Percentiles rank a stretch among this genome's conserved stretches.
phyloP scores from a whole-genome alignment of 129 eudicot genomes.

The Lactuca saligna region DNA sequence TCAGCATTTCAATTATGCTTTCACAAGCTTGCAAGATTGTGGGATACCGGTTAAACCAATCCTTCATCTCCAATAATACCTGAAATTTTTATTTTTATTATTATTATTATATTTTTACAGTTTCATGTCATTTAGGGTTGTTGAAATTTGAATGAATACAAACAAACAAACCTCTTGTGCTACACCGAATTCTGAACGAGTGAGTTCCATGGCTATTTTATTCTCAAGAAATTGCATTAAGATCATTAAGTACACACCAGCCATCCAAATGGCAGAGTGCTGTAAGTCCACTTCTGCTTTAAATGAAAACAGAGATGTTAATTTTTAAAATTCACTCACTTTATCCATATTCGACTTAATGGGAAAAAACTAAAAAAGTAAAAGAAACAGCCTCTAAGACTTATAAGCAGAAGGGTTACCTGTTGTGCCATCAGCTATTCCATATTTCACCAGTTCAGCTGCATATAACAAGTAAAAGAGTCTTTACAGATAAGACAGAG shows the following conservation, averaged over 20 bases:
- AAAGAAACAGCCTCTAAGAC: conserved; percentile 1
- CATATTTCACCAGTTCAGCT: conserved; percentile 82
- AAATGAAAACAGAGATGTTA: conserved; percentile 18
- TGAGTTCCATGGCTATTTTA: conserved; percentile 92
- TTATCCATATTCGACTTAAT: neutral
- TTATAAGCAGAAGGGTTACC: conserved; percentile 42
- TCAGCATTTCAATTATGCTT: conserved; percentile 83
- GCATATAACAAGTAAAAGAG: conserved; percentile 35
- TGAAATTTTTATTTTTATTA: conserved; percentile 32
- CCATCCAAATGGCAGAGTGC: conserved; percentile 97
- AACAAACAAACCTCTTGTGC: conserved; percentile 79
- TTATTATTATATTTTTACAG: neutral
- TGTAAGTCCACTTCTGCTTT: conserved; percentile 83
- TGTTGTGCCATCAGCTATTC: conserved; percentile 58
- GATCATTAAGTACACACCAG: conserved; percentile 88
- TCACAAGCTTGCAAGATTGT: conserved; percentile 89
- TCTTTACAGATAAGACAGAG: conserved; percentile 4
- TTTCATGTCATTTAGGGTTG: neutral
- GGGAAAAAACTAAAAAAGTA: no score
- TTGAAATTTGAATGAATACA: neutral
- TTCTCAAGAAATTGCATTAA: conserved; percentile 96
- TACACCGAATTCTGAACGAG: conserved; percentile 87
- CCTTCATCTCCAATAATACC: conserved; percentile 86
- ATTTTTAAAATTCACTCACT: neutral
- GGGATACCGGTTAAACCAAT: conserved; percentile 83